phyloP scores from a whole-genome alignment of 305 asterid species.

The Fraxinus nigra region DNA sequence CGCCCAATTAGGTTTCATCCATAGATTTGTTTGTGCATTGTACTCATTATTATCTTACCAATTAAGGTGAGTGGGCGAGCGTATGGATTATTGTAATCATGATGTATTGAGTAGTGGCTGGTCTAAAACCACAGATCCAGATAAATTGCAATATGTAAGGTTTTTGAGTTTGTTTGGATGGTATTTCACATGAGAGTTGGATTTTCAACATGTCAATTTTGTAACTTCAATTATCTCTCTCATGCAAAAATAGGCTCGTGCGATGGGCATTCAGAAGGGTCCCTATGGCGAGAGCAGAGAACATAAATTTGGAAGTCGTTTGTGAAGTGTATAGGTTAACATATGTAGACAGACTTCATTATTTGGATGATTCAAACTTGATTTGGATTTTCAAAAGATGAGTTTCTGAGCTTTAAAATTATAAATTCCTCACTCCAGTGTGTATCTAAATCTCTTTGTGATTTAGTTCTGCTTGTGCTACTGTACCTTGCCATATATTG shows the following conservation, averaged over 20 bases:
- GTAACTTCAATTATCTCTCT: slow-evolving; percentile 17
- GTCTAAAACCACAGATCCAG: slow-evolving; percentile 7
- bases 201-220: background rate
- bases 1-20: slow-evolving; percentile 9
- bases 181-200: slow-evolving; percentile 13
- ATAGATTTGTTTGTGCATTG: slow-evolving; percentile 1
- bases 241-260: slow-evolving; percentile 16
- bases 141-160: slow-evolving; percentile 10
- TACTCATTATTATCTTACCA: slow-evolving; percentile 10
- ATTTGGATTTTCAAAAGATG: slow-evolving; percentile 19
- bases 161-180: slow-evolving; percentile 11
- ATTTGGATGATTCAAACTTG: slow-evolving; percentile 10
- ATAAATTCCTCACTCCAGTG: background rate
- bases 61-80: slow-evolving; percentile 4
- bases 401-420: slow-evolving; percentile 1
- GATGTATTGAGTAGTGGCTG: background rate
- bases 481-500: background rate
- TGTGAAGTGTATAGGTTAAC: background rate
- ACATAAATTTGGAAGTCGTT: background rate
- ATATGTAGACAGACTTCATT: background rate
- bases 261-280: background rate
- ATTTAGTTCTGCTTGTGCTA: background rate
- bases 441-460: background rate
- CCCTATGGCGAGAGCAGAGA: background rate
- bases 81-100: background rate